Percentiles rank a stretch among this genome's conserved stretches.
These are phyloP conservation scores for Arctostaphylos glauca DNA, from an alignment of 148 eudicot genomes.

Conservation along the genomic window DNA sequence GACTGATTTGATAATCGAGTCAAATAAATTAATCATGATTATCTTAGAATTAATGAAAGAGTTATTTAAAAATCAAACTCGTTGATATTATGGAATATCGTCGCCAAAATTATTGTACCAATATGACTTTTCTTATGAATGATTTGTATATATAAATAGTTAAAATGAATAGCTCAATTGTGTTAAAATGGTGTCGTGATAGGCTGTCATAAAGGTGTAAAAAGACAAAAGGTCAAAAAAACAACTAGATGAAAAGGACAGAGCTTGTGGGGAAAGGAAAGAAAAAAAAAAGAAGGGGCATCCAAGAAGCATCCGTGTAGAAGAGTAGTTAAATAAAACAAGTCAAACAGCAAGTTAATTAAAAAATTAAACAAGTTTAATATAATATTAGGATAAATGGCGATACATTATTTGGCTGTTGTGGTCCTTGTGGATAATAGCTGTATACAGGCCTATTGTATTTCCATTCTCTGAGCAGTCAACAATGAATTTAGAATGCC, in stretches of 20 bases:
- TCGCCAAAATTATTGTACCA: too few relatives aligned
- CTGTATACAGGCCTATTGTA: not conserved
- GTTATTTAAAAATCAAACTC: too few relatives aligned
- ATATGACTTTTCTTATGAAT: too few relatives aligned
- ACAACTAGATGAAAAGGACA: not conserved
- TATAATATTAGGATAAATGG: not conserved
- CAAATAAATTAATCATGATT: not conserved
- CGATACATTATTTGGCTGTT: not conserved
- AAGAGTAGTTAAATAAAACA: not conserved
- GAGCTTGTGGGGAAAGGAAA: not conserved
- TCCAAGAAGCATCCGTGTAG: not conserved
- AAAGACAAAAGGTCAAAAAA: conserved; percentile 1
- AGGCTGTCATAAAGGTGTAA: not conserved
- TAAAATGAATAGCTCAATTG: too few relatives aligned
- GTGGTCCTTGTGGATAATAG: not conserved
- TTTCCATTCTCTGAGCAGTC: not conserved
- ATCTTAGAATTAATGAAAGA: not conserved
- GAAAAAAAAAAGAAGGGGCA: conserved; percentile 5
- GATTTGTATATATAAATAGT: too few relatives aligned
- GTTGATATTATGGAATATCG: too few relatives aligned
- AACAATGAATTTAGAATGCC: not conserved
- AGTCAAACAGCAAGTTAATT: conserved; percentile 1
- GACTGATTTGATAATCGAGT: not conserved
- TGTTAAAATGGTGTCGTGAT: too few relatives aligned
- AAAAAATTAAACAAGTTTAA: not conserved